Evolutionary conservation across 2,329 filamentous ascomycete species (phyloP).

Genomic region (Fusarium solani-melongenae): DNA sequence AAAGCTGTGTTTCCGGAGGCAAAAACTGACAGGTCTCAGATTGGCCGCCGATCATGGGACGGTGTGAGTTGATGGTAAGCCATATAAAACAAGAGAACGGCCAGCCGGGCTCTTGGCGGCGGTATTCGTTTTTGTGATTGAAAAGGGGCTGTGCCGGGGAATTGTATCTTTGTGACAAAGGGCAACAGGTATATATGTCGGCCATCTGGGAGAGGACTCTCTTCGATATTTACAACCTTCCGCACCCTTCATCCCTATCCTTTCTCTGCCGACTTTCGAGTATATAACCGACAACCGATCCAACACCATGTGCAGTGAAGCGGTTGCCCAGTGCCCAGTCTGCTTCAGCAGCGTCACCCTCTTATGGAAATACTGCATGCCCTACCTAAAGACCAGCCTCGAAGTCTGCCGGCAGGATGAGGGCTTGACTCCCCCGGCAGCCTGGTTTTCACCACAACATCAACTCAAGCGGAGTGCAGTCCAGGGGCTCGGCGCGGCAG

Average conservation of each 20-base stretch:
- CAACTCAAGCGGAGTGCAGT: background rate
- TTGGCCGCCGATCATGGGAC: slow-evolving; percentile 7
- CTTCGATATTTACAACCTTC: background rate
- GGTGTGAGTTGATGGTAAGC: background rate
- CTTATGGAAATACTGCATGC: slow-evolving; percentile 8
- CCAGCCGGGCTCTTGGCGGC: background rate
- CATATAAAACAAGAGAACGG: background rate
- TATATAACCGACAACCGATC: background rate
- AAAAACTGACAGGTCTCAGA: slow-evolving; percentile 4
- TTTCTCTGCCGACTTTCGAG: background rate
- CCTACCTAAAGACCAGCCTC: slow-evolving; percentile 3
- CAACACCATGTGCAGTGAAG: slow-evolving; percentile 5
- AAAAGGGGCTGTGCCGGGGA: background rate
- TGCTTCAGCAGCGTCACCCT: slow-evolving; percentile 9
- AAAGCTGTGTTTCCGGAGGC: background rate
- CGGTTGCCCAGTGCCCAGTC: background rate
- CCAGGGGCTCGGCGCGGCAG: background rate
- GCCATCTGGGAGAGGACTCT: background rate
- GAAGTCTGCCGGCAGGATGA: background rate
- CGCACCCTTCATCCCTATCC: background rate
- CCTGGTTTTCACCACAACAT: slow-evolving; percentile 1
- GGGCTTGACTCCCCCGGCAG: background rate
- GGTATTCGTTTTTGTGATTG: background rate
- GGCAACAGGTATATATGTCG: background rate
- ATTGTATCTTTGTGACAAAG: background rate